These are phyloP conservation scores for Monosporascus cannonballus DNA, from an alignment of 2,329 filamentous ascomycete genomes.

Conservation along the genomic window DNA sequence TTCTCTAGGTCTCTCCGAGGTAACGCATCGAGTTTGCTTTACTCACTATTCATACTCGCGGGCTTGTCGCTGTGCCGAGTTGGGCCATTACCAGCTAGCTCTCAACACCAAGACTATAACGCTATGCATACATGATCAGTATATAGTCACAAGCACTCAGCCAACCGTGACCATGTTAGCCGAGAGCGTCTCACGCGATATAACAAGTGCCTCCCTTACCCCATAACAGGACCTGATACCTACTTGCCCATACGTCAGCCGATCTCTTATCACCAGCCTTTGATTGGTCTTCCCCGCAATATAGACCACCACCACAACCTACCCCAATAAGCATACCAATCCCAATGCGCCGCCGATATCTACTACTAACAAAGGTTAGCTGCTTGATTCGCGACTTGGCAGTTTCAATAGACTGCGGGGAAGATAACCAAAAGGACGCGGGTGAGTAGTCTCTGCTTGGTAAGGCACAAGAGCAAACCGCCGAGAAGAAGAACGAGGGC, in stretches of 20 bases:
- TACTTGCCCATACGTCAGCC: constrained; percentile 1
- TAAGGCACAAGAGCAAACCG: background rate
- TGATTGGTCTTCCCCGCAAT: constrained; percentile 15
- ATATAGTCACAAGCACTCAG: no score
- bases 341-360: background rate
- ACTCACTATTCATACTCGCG: no score
- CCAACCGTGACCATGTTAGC: no score
- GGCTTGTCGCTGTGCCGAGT: no score
- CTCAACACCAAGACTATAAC: no score
- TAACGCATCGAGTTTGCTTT: no score
- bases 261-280: constrained; percentile 10
- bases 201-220: no score
- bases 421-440: background rate
- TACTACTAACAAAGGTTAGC: background rate
- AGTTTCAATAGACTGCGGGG: background rate
- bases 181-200: no score
- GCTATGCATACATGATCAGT: no score
- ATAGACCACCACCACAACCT: constrained; percentile 4
- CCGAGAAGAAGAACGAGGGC: no score
- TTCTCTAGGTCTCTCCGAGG: no score
- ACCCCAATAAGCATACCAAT: constrained; percentile 1
- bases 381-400: background rate
- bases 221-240: background rate
- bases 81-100: no score
- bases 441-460: background rate